Conservation (phyloP, 345 rosid species). For the Gossypium anomalum region DNA sequence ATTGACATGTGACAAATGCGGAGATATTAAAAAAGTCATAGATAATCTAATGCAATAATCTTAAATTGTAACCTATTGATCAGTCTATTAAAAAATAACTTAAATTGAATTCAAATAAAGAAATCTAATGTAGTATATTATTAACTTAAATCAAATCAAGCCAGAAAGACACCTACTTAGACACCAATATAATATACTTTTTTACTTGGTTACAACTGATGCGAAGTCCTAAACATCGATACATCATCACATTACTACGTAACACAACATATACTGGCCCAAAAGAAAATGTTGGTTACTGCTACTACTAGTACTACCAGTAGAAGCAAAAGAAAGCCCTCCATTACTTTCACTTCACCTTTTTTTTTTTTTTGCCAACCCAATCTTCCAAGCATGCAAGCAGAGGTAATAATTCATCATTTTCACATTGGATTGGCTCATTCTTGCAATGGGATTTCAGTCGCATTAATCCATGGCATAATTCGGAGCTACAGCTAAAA, state of each 20-base stretch:
- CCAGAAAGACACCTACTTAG: neutral
- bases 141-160: neutral
- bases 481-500: constrained; percentile 86
- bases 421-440: neutral
- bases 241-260: too few relatives aligned
- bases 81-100: too few relatives aligned
- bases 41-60: too few relatives aligned
- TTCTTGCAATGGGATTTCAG: neutral
- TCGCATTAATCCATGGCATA: constrained; percentile 57
- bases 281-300: too few relatives aligned
- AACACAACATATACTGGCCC: too few relatives aligned
- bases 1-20: neutral
- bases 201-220: too few relatives aligned
- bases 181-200: neutral
- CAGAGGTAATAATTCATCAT: neutral
- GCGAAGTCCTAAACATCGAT: too few relatives aligned
- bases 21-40: neutral
- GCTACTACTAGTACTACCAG: too few relatives aligned
- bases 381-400: neutral
- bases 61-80: too few relatives aligned
- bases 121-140: neutral
- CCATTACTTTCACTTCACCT: too few relatives aligned
- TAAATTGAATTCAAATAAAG: too few relatives aligned
- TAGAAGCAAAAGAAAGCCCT: too few relatives aligned
- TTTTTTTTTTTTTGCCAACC: neutral